These are phyloP conservation scores for Teratosphaeria pseudoeucalypti DNA, from an alignment of 2,329 filamentous ascomycete species.

Conservation along the genomic window DNA sequence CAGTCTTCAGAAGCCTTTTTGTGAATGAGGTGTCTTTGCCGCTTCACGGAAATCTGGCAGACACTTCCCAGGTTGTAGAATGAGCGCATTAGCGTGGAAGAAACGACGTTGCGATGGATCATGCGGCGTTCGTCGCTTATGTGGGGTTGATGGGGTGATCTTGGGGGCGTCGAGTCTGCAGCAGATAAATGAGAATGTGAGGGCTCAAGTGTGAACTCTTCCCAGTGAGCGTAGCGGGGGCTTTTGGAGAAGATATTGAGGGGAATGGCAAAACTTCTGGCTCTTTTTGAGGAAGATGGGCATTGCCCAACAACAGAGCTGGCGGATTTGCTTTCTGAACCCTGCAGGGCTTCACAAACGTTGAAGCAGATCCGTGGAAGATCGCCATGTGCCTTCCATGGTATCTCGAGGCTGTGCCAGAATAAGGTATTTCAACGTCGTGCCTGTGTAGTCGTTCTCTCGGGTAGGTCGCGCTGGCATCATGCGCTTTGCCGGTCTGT, in stretches of 20 bases:
- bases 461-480: too few species aligned
- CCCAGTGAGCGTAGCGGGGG: constrained; percentile 11
- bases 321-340: too few species aligned
- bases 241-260: constrained; percentile 7
- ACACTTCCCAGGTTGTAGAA: constrained; percentile 26
- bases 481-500: too few species aligned
- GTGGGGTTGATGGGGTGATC: constrained; percentile 28
- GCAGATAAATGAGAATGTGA: constrained; percentile 24
- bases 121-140: constrained; percentile 34
- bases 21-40: constrained; percentile 35
- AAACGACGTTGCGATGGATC: constrained; percentile 38
- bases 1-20: constrained; percentile 28
- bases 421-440: too few species aligned
- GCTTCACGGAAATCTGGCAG: constrained; percentile 30
- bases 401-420: too few species aligned
- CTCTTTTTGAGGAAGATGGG: neutral
- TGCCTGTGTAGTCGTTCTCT: too few species aligned
- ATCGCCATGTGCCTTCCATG: too few species aligned
- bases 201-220: constrained; percentile 17
- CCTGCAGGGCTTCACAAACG: too few species aligned
- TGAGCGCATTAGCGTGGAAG: constrained; percentile 31
- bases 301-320: neutral
- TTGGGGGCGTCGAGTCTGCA: constrained; percentile 26
- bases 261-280: constrained; percentile 9
- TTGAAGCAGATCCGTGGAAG: too few species aligned